A percentile compares a stretch with the other conserved stretches of the same genome.
Evolutionary conservation across 2,329 filamentous ascomycete species (phyloP).

Genomic region (Colletotrichum sojae): DNA sequence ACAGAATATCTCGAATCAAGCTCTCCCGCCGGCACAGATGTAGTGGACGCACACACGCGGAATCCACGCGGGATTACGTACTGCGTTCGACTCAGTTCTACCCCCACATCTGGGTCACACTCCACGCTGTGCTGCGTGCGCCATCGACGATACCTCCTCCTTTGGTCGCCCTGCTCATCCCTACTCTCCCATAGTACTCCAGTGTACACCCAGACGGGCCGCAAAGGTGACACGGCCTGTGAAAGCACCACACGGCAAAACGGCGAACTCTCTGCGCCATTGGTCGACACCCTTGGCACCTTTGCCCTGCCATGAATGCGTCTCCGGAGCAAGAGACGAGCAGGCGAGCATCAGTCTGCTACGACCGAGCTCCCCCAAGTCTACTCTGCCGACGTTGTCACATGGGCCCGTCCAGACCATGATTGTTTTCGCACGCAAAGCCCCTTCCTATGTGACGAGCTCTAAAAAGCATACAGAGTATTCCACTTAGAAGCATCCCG

Average conservation of each 20-base stretch:
- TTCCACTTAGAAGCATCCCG: neutral
- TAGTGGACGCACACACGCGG: conserved; percentile 12
- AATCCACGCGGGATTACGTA: conserved; percentile 21
- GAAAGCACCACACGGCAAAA: conserved; percentile 11
- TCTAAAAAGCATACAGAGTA: too few relatives aligned
- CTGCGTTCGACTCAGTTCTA: conserved; percentile 26
- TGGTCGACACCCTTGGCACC: neutral
- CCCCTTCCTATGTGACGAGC: too few relatives aligned
- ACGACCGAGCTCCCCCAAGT: neutral
- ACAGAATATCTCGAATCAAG: neutral
- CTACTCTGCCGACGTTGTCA: too few relatives aligned
- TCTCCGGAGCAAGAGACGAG: conserved; percentile 1
- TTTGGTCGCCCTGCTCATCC: conserved; percentile 3
- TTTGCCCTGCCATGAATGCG: neutral
- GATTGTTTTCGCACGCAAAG: too few relatives aligned
- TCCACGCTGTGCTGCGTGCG: conserved; percentile 1
- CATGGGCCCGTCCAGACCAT: too few relatives aligned
- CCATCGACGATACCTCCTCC: neutral
- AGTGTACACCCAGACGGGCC: neutral
- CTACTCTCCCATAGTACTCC: neutral
- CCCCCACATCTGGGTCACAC: conserved; percentile 28
- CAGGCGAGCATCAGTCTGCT: conserved; percentile 2
- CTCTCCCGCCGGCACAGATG: neutral
- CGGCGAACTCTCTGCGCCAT: neutral
- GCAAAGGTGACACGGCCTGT: conserved; percentile 17